These are phyloP conservation scores for Aspergillus sparsus DNA, from an alignment of 495 filamentous ascomycete species.

Conservation along the genomic window DNA sequence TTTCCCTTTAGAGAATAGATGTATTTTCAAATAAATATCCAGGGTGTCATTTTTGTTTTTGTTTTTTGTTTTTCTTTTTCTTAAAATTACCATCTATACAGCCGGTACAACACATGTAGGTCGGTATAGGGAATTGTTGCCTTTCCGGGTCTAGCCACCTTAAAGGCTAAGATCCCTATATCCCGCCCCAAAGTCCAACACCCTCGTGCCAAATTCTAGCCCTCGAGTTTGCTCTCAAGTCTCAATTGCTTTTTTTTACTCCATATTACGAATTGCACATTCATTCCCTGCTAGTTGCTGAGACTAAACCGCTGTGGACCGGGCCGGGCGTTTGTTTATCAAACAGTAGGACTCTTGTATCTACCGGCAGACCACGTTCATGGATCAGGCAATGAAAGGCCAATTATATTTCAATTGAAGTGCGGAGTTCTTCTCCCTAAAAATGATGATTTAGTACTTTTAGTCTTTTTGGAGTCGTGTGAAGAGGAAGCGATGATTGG, in stretches of 20 bases:
- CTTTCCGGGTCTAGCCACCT: constrained; percentile 4
- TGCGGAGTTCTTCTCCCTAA: too few species aligned
- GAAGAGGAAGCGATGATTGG: not conserved
- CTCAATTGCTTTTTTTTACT: constrained; percentile 2
- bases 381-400: not conserved
- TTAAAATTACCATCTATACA: not conserved
- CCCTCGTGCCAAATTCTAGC: not conserved
- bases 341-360: not conserved
- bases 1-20: too few species aligned
- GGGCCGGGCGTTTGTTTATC: constrained; percentile 22
- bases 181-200: not conserved
- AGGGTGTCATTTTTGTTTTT: constrained; percentile 5
- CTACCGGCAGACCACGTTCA: not conserved
- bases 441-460: too few species aligned
- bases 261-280: constrained; percentile 2
- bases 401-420: not conserved
- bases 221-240: not conserved
- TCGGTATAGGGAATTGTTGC: constrained; percentile 3
- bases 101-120: not conserved
- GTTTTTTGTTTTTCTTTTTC: not conserved
- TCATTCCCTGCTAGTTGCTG: constrained; percentile 24
- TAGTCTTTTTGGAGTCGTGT: too few species aligned
- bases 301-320: constrained; percentile 26
- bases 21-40: not conserved
- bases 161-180: constrained; percentile 4